Base-by-base conservation (phyloP, 768 basidiomycete genomes). In the Mycena albidolilacea region DNA sequence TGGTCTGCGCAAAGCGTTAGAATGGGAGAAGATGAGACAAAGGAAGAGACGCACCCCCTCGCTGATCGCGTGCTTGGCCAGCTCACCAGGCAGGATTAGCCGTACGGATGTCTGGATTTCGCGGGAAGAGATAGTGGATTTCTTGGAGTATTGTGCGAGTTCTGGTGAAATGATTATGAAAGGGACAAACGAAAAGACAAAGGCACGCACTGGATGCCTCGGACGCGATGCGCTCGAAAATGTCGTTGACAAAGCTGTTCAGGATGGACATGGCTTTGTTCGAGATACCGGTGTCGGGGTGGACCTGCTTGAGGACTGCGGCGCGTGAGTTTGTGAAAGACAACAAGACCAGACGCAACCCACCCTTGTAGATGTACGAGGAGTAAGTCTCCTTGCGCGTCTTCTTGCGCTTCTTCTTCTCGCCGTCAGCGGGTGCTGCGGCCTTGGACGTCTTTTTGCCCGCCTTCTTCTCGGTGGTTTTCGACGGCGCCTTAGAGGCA, bases 241-340 rank as follows among this genome's bases (percentile, higher is more conserved):
- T 97, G 78, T 98, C 96, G 79, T 97, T 97, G 79, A 98, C 96
- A 80, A 98, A 98, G 68, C 92, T 94, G 89, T 97, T 97, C 68
- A 98, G 84, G 80, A 98, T 97, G 72, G 96, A 94, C 95, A 97
- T 97, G n/a, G 96, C 96, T 88, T 97, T 97, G 92, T 98, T 98
- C 64, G 97, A 97, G 86, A 98, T 98, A 92, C 97, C 97, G 58
- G 96, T 99, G 79, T 98, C 97, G 64, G 97, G 96, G 88, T 98
- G 97, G 72, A 98, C 97, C 87, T 98, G 96, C 85, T 95, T 96
- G 73, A 97, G 90, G 78, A 97, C 96, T 96, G n/a, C n/a, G n/a
- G n/a, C n/a, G n/a, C n/a, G n/a, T n/a, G n/a, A n/a, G n/a, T n/a
- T n/a, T n/a, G n/a, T n/a, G n/a, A n/a, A n/a, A n/a, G n/a, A n/a